phyloP scores from a whole-genome alignment of 1,284 basidiomycete species.

The Melampsora americana region DNA sequence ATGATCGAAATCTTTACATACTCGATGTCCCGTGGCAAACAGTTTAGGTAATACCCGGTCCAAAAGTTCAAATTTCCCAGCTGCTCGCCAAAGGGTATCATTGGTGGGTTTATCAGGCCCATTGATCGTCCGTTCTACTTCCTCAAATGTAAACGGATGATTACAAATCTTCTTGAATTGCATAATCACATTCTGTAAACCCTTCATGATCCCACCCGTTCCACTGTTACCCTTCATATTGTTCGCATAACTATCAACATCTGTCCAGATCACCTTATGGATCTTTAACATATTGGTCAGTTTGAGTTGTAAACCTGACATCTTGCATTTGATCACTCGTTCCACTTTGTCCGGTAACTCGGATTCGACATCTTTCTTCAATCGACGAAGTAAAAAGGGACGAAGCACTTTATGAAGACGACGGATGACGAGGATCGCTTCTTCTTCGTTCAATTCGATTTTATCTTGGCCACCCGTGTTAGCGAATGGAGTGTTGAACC shows the following conservation, averaged over 20 bases:
- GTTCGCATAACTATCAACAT: slow-evolving; percentile 40
- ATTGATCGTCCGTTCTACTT: slow-evolving; percentile 88
- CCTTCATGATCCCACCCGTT: slow-evolving; percentile 52
- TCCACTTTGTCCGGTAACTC: slow-evolving; percentile 99
- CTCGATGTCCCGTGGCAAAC: slow-evolving; percentile 85
- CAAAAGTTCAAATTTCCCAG: slow-evolving; percentile 94
- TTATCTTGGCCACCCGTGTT: slow-evolving; percentile 94
- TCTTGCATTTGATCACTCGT: slow-evolving; percentile 97
- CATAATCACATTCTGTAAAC: slow-evolving; percentile 95
- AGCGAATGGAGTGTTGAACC: slow-evolving; percentile 99
- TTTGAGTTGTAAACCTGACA: slow-evolving; percentile 90
- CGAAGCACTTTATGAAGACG: slow-evolving; percentile 97
- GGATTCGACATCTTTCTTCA: slow-evolving; percentile 98
- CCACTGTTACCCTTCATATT: slow-evolving; percentile 43
- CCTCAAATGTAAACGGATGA: slow-evolving; percentile 74
- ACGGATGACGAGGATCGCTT: slow-evolving; percentile 92
- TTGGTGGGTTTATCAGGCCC: slow-evolving; percentile 70
- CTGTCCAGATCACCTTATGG: slow-evolving; percentile 61
- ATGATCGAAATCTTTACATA: slow-evolving; percentile 54
- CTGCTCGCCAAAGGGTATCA: slow-evolving; percentile 74
- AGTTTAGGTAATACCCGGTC: slow-evolving; percentile 91
- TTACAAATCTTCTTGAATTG: slow-evolving; percentile 99
- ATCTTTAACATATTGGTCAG: slow-evolving; percentile 98
- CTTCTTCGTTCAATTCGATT: slow-evolving; percentile 99
- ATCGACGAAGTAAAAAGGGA: slow-evolving; percentile 88